Percentiles rank a stretch among this genome's conserved stretches.
Evolutionary conservation across 768 basidiomycete species (phyloP).

Genomic region (Dacryopinax primogenitus): DNA sequence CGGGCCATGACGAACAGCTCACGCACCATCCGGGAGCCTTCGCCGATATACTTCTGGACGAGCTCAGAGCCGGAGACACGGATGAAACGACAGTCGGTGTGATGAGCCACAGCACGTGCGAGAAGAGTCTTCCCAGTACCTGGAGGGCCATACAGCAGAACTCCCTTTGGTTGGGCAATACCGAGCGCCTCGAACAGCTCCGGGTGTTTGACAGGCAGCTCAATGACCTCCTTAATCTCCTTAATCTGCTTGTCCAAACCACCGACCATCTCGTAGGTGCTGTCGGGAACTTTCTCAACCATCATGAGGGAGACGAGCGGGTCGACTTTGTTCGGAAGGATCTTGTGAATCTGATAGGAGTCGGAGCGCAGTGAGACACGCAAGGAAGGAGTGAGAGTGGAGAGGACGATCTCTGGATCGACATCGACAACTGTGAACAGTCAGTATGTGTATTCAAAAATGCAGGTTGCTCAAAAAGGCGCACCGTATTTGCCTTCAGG

Average conservation of each 20-base stretch:
- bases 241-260: slow-evolving; percentile 97
- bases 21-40: slow-evolving; percentile 90
- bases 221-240: slow-evolving; percentile 98
- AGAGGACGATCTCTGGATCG: slow-evolving; percentile 72
- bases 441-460: neutral
- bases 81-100: slow-evolving; percentile 97
- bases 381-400: slow-evolving; percentile 64
- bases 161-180: slow-evolving; percentile 95
- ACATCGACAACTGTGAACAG: slow-evolving; percentile 84
- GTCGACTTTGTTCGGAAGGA: slow-evolving; percentile 94
- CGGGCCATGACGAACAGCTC: slow-evolving; percentile 97
- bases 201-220: slow-evolving; percentile 92
- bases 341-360: slow-evolving; percentile 91
- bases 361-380: slow-evolving; percentile 94
- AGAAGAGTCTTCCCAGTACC: slow-evolving; percentile 94
- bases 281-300: slow-evolving; percentile 99
- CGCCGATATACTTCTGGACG: slow-evolving; percentile 97
- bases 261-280: slow-evolving; percentile 99
- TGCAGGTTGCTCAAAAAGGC: slow-evolving; percentile 23
- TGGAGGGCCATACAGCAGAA: slow-evolving; percentile 87
- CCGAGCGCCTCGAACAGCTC: slow-evolving; percentile 93
- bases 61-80: slow-evolving; percentile 87
- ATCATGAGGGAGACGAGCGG: slow-evolving; percentile 98
- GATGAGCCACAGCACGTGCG: slow-evolving; percentile 90
- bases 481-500: slow-evolving; percentile 98